phyloP scores from a whole-genome alignment of 2,329 filamentous ascomycete genomes.

The Ceratocystis albifundus region DNA sequence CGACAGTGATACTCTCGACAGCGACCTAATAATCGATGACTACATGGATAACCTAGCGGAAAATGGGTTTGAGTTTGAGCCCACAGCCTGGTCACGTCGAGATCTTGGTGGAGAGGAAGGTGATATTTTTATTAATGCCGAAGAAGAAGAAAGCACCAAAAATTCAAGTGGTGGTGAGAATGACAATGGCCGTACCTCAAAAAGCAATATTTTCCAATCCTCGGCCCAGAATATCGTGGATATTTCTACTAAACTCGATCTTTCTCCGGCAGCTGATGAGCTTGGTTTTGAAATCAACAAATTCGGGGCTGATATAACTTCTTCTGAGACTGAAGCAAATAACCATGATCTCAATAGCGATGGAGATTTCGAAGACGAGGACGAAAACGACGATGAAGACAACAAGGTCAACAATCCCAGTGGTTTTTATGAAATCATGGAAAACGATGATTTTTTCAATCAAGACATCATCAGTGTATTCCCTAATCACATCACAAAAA shows the following conservation, averaged over 20 bases:
- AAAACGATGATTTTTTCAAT: constrained; percentile 14
- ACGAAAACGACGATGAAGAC: not conserved
- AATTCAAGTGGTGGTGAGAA: not conserved
- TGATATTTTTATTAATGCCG: constrained; percentile 22
- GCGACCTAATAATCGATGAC: constrained; percentile 33
- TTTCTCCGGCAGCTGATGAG: constrained; percentile 42
- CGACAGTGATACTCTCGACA: constrained; percentile 9
- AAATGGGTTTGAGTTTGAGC: constrained; percentile 43
- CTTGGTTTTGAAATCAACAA: constrained; percentile 47
- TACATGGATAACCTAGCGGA: constrained; percentile 57
- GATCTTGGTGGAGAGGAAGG: constrained; percentile 27
- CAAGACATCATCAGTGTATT: constrained; percentile 19
- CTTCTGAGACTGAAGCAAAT: not conserved
- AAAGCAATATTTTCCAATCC: not conserved
- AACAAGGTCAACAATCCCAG: not conserved
- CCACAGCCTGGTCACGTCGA: constrained; percentile 44
- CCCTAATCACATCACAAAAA: constrained; percentile 4
- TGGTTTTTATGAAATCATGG: not conserved
- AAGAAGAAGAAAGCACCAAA: not conserved
- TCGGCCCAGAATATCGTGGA: not conserved
- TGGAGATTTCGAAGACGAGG: not conserved
- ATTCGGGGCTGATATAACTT: not conserved
- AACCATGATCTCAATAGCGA: not conserved
- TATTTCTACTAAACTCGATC: not conserved
- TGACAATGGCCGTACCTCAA: not conserved